Evolutionary conservation across 2,329 filamentous ascomycete species (phyloP), one percentile per base, ranked within the genome.

Genomic region (Penicillium italicum): DNA sequence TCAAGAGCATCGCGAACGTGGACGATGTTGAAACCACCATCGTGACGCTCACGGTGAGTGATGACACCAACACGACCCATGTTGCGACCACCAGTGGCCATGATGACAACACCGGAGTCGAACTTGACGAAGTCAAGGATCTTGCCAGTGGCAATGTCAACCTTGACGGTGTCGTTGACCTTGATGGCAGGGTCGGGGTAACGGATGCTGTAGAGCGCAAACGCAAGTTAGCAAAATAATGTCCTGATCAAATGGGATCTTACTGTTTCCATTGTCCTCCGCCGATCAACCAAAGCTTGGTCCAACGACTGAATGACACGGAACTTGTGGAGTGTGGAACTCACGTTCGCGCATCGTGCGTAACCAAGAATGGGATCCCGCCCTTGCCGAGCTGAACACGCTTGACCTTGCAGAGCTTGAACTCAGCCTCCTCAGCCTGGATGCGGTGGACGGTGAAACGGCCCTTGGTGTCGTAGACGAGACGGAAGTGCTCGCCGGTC

Each of bases 291-390:
- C 91, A 96, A 94, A 96, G 85, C 90, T 94, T 95, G 91, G 90
- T 93, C 91, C 93, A 97, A 97, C 93, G 93, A 88, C 93, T 97
- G 93, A 97, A 92, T 94, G 92, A 97, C 91, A 89, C 89, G 82
- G 86, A 82, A 88, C 72, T 75, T 71, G 59, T 64, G 62, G 85
- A 72, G 69, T 69, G 72, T 62, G 65, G 66, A 89, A 97, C 93
- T 96, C 85, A 99, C 93, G 94, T 99, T 91, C 94, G 89, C 83
- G 94, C 94, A 94, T 99, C 94, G 90, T 99, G 94, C 92, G 94
- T 99, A 90, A 99, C 94, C 91, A 97, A 97, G 92, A 96, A 99
- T 95, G 94, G 94, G 88, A 99, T 96, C 85, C 92, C 94, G 82
- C 94, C 95, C 82, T 91, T 93, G 85, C 94, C 94, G 74, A 99